Conservation (phyloP, 768 basidiomycete species). For the Podaxis sp. region DNA sequence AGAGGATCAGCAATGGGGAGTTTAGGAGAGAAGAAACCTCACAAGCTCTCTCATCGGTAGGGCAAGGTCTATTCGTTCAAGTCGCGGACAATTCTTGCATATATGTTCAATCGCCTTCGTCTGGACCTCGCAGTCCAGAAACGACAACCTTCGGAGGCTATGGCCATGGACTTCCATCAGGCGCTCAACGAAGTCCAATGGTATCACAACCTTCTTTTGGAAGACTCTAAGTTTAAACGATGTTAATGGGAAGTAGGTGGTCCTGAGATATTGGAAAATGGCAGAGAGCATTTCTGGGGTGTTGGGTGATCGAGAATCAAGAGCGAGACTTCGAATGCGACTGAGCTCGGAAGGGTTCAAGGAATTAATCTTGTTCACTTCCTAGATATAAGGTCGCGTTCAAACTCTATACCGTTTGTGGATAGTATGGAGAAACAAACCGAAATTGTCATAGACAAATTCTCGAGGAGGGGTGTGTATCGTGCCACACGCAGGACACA, state of each 20-base stretch:
- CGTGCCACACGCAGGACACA: constrained; percentile 39
- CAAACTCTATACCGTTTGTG: constrained; percentile 2
- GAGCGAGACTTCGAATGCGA: constrained; percentile 43
- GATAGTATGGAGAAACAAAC: constrained; percentile 30
- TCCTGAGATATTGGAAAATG: constrained; percentile 28
- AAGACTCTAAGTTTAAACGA: constrained; percentile 42
- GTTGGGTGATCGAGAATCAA: constrained; percentile 43
- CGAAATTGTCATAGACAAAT: constrained; percentile 55
- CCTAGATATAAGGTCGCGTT: neutral
- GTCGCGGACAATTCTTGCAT: constrained; percentile 34
- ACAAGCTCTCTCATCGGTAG: constrained; percentile 52
- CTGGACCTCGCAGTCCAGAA: constrained; percentile 42
- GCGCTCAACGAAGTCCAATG: constrained; percentile 34
- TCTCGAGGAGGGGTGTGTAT: constrained; percentile 52
- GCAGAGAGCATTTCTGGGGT: constrained; percentile 24
- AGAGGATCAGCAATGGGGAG: neutral
- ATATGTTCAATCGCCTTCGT: constrained; percentile 35
- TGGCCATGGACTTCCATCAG: constrained; percentile 36
- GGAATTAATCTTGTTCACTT: constrained; percentile 26
- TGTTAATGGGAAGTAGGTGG: constrained; percentile 25
- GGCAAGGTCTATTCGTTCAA: constrained; percentile 47
- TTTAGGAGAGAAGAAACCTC: constrained; percentile 14
- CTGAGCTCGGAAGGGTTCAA: constrained; percentile 32
- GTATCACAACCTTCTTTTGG: constrained; percentile 35
- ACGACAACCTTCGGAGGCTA: constrained; percentile 39